Evolutionary conservation across 768 basidiomycete genomes (phyloP), one percentile per base, ranked within the genome.

Genomic region (Coprinellus aureogranulatus): DNA sequence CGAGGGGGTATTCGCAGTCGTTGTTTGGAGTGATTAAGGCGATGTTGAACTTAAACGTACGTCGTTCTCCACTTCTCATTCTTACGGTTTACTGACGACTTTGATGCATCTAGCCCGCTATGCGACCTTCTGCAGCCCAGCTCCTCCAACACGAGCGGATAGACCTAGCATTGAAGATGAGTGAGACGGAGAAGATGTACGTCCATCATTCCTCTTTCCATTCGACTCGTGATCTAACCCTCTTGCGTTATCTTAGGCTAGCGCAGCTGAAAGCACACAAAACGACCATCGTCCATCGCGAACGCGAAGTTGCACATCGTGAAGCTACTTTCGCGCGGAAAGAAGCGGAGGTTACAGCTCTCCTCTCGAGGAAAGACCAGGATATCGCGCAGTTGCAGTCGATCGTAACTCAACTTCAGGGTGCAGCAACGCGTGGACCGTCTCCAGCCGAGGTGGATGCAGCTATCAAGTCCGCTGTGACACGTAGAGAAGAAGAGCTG

Each of bases 41-140:
- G 0, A 94, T 96, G 93, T 70, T 94, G 16, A 91, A 86, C 68
- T 75, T 92, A 12, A 92, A 92, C 64, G 92, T 93, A 65, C 10
- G 70, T 63, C 18, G 41, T 44, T 44, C 41, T 44, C n/a, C 41
- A 44, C 20, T 44, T 18, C 20, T n/a, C 41, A n/a, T 44, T 22
- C 45, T n/a, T n/a, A n/a, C n/a, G n/a, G n/a, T n/a, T n/a, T n/a
- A n/a, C n/a, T n/a, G n/a, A n/a, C n/a, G n/a, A n/a, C n/a, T n/a
- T n/a, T n/a, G n/a, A 34, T 14, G 34, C 14, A 14, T 34, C 41
- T 51, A 93, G 90, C 92, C 92, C 3, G 89, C 90, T 1, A 90
- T 91, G 88, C 83, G 92, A 39, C 92, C 91, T 1, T 92, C 90
- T 0, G 89, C 90, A 0, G 80, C 84, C 8, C 90, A 91, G 66